A percentile compares a stretch with the other conserved stretches of the same genome.
These are phyloP conservation scores for Zoysia matrella DNA, from an alignment of 202 grass and related monocot species.

Conservation along the genomic window DNA sequence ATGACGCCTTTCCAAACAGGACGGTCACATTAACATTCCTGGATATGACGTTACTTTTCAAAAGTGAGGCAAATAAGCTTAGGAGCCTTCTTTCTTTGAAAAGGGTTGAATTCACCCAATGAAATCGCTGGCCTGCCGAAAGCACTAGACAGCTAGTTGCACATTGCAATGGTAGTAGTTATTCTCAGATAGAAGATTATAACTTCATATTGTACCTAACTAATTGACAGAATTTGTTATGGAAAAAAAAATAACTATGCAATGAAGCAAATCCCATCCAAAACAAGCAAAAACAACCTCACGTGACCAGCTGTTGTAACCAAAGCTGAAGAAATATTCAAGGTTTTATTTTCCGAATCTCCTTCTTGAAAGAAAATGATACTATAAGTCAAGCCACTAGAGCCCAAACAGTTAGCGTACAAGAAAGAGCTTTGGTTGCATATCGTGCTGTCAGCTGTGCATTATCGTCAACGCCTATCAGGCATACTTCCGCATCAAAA, in stretches of 20 bases:
- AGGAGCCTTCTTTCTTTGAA: conserved; percentile 3
- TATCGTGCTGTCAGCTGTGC: conserved; percentile 18
- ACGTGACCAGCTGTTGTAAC: background rate
- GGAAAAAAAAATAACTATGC: conserved; percentile 1
- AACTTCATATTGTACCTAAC: background rate
- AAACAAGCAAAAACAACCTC: background rate
- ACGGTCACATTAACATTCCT: conserved; percentile 22
- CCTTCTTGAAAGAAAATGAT: background rate
- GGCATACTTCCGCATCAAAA: conserved; percentile 27
- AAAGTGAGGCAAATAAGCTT: conserved; percentile 18
- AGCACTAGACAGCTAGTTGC: background rate
- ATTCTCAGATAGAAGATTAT: conserved; percentile 13
- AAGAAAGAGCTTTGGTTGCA: conserved; percentile 46
- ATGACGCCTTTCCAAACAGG: background rate
- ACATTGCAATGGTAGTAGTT: conserved; percentile 7
- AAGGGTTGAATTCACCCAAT: conserved; percentile 17
- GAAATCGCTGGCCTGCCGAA: conserved; percentile 8
- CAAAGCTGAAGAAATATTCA: background rate
- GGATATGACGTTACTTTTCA: background rate
- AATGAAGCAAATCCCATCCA: background rate
- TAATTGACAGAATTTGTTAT: background rate
- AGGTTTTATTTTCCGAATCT: background rate
- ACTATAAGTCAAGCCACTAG: background rate
- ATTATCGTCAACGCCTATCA: conserved; percentile 27
- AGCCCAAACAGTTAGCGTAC: conserved; percentile 34